These are phyloP conservation scores for Ceratobasidium sp. DNA, from an alignment of 1,284 basidiomycete species.

Conservation along the genomic window DNA sequence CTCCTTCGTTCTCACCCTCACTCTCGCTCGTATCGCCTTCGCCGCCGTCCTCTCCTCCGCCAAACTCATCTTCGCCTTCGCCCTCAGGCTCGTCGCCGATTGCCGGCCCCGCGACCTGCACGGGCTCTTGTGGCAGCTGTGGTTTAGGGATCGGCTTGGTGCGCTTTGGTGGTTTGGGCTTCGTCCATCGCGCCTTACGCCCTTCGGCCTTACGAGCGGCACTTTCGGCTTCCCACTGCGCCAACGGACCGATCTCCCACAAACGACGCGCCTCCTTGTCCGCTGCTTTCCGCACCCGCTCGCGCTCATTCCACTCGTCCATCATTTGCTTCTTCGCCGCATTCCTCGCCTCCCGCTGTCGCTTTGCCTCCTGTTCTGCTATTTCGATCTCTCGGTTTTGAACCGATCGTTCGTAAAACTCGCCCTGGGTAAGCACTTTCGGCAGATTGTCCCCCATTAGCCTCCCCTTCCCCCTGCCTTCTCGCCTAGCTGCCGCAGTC, in stretches of 20 bases:
- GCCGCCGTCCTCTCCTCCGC: too few relatives aligned
- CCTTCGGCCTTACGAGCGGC: too few relatives aligned
- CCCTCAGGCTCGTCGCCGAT: too few relatives aligned
- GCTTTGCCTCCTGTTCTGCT: background rate
- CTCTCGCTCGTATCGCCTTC: too few relatives aligned
- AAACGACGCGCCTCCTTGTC: background rate
- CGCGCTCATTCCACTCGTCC: background rate
- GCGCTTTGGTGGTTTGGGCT: too few relatives aligned
- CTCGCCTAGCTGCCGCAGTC: too few relatives aligned
- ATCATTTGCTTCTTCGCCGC: background rate
- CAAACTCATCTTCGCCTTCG: too few relatives aligned
- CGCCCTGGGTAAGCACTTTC: background rate
- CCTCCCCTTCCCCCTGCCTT: background rate
- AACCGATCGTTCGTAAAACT: background rate
- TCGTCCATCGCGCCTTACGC: too few relatives aligned
- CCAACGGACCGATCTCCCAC: background rate
- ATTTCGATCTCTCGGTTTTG: background rate
- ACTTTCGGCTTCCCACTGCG: background rate
- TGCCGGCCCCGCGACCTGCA: too few relatives aligned
- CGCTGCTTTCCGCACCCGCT: background rate
- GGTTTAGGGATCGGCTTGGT: too few relatives aligned
- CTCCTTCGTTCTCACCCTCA: too few relatives aligned
- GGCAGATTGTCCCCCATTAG: background rate
- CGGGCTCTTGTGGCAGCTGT: too few relatives aligned
- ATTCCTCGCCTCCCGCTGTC: background rate